A percentile compares a stretch with the other conserved stretches of the same genome.
phyloP scores from a whole-genome alignment of 179 eudicot species.

The Beta lomatogona region DNA sequence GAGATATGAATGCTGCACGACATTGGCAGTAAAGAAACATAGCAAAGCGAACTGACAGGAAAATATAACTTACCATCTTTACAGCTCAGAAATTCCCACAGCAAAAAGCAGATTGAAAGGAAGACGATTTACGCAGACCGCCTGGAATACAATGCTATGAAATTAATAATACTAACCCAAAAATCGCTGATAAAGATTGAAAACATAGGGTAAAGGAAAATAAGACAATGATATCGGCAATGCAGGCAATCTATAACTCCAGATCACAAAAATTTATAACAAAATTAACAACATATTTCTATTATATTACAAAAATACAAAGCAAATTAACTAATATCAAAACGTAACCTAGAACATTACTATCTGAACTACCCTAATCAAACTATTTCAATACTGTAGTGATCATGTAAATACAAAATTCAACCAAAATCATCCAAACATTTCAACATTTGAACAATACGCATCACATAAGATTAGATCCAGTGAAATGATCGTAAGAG shows the following conservation, averaged over 20 bases:
- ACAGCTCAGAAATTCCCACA: conserved; percentile 2
- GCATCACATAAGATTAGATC: background rate
- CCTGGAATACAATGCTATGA: conserved; percentile 14
- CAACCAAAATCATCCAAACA: background rate
- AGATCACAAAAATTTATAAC: conserved; percentile 2
- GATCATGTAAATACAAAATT: background rate
- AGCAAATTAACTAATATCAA: background rate
- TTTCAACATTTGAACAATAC: background rate
- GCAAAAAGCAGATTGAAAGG: background rate
- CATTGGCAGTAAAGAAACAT: background rate
- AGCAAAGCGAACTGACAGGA: background rate
- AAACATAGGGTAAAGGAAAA: background rate
- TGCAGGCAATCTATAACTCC: conserved; percentile 1
- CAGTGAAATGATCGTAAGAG: background rate
- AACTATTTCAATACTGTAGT: background rate
- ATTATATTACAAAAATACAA: background rate
- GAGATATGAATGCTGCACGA: background rate
- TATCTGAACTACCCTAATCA: background rate
- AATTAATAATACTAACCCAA: conserved; percentile 1
- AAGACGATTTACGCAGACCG: background rate
- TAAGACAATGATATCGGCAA: background rate
- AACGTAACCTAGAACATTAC: background rate
- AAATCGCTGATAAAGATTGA: background rate
- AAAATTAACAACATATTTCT: background rate
- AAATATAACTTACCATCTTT: conserved; percentile 26